phyloP scores from a whole-genome alignment of 2,329 filamentous ascomycete species.

The Byssothecium circinans region DNA sequence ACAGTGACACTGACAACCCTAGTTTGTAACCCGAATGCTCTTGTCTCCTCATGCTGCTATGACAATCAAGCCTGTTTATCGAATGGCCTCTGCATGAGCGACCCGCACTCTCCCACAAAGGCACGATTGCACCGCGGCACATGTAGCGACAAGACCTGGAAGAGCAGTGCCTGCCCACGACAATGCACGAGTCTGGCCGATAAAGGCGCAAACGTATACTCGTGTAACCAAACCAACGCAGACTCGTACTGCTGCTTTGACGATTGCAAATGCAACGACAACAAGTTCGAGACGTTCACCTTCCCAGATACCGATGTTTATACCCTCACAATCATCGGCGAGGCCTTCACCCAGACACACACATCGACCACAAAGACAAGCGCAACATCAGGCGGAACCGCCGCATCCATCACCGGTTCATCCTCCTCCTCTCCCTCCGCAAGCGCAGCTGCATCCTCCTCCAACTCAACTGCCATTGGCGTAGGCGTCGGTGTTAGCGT shows the following conservation, averaged over 20 bases:
- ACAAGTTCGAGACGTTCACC: conserved; percentile 23
- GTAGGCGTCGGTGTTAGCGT: conserved; percentile 19
- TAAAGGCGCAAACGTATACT: conserved; percentile 28
- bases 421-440: background rate
- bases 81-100: conserved; percentile 30
- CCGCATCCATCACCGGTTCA: background rate
- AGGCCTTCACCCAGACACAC: conserved; percentile 25
- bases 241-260: conserved; percentile 34
- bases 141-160: conserved; percentile 31
- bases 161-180: conserved; percentile 27
- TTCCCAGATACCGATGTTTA: conserved; percentile 21
- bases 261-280: conserved; percentile 23
- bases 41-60: conserved; percentile 30
- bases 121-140: conserved; percentile 29
- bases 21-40: conserved; percentile 18
- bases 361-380: conserved; percentile 5
- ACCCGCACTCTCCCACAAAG: conserved; percentile 22
- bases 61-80: conserved; percentile 34
- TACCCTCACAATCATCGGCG: conserved; percentile 31
- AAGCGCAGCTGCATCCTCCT: background rate
- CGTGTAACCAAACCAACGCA: conserved; percentile 25
- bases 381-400: conserved; percentile 1
- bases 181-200: conserved; percentile 25
- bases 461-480: conserved; percentile 14
- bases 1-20: conserved; percentile 1